Base-by-base conservation (phyloP, 2,329 filamentous ascomycete genomes). In the Hypoxylon sp. region DNA sequence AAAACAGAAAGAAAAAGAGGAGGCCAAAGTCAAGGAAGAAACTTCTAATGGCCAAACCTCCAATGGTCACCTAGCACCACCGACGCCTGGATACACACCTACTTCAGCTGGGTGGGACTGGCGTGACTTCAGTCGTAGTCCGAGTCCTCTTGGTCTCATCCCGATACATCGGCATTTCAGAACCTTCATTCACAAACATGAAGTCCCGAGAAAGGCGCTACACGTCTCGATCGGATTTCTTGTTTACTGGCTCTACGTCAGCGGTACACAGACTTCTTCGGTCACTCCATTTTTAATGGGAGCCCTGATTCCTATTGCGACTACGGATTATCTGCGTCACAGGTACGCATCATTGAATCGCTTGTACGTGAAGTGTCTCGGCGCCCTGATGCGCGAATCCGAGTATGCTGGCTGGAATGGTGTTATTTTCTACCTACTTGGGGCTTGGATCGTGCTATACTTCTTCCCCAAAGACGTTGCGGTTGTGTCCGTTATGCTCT, bases 141-240 rank as follows among this genome's bases (percentile, higher is more conserved):
- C 96, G 2, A 97, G 93, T 73, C 96, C 96, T 8, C 85, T 98
- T 3, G 96, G 96, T 7, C 84, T 98, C 50, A 99, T 99, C 65
- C 96, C 96, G 2, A 95, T 99, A 73, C 96, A 99, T 78, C 86
- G 92, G 65, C 91, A 96, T 76, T 99, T 96, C 87, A 88, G 93
- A 72, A 91, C 87, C 26, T 93, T 99, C 75, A 92, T 97, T 68
- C 96, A 99, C 84, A 93, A 93, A 74, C 95, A 99, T 79, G 96
- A 99, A 80, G 94, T 99, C 55, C 96, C 96, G 8, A 91, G 96
- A 73, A 99, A 99, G 79, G 83, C 89, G 40, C 85, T 99, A 36
- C 96, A 99, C 78, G 93, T 98, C 61, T 97, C 94, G 49, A 99
- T 99, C 76, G 96, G 96, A 57, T 98, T 98, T 81, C 85, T 98